Conservation (phyloP, 345 rosid species). For the Eucalyptus sp. region DNA sequence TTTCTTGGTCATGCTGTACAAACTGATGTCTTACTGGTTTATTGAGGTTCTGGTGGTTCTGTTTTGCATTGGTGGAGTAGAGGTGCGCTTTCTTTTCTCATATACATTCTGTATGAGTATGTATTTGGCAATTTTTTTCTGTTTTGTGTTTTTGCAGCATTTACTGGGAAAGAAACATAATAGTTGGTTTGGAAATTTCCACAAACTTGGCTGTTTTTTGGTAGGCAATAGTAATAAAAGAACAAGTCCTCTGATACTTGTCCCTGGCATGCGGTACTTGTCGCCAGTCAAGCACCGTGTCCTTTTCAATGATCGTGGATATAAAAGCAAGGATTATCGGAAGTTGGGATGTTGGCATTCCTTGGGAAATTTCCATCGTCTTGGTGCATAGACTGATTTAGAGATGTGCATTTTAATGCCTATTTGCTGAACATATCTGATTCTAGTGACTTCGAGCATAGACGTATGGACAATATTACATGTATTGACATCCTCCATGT, state of each 20-base stretch:
- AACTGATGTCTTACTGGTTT: conserved; percentile 92
- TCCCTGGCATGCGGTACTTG: neutral
- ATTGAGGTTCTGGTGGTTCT: conserved; percentile 83
- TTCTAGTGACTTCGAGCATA: neutral
- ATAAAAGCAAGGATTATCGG: neutral
- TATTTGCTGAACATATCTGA: neutral
- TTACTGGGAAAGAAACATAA: neutral
- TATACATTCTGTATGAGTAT: neutral
- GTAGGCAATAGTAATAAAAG: neutral
- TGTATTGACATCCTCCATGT: neutral
- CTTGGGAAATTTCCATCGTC: neutral
- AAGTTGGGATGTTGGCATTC: neutral
- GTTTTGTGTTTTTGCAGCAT: neutral
- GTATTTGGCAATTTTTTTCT: neutral
- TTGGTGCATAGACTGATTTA: neutral
- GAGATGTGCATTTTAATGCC: neutral
- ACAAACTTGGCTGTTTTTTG: neutral
- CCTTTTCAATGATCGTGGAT: neutral
- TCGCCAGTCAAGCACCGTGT: neutral
- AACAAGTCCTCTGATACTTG: neutral
- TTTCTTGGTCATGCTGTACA: conserved; percentile 96
- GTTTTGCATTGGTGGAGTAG: conserved; percentile 93
- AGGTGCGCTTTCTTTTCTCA: conserved; percentile 35
- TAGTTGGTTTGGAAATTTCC: neutral
- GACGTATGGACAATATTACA: neutral